These are phyloP conservation scores for Tubosaeta sp. DNA, from an alignment of 768 basidiomycete genomes.

Conservation along the genomic window DNA sequence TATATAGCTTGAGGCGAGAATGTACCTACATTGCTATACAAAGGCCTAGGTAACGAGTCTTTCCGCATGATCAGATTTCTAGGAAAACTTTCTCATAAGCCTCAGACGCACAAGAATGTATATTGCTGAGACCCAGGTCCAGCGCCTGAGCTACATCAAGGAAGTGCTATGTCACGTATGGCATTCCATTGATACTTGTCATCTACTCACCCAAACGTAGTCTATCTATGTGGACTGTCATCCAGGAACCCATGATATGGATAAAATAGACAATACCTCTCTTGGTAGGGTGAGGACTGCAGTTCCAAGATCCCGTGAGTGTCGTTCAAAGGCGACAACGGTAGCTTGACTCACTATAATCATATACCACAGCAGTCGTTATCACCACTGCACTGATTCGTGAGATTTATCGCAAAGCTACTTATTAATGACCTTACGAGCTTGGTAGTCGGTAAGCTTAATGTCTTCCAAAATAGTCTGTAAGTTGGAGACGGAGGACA, in stretches of 20 bases:
- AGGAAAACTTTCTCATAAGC: not conserved
- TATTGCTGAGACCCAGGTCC: slow-evolving; percentile 2
- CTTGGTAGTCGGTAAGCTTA: not conserved
- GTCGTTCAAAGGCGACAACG: not conserved
- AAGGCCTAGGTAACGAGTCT: not conserved
- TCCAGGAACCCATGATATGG: not conserved
- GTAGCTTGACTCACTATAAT: not conserved
- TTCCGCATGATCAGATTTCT: not conserved
- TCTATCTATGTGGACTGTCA: not conserved
- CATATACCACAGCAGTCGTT: not conserved
- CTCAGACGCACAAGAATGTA: not conserved
- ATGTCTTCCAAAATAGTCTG: not conserved
- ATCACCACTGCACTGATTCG: not conserved
- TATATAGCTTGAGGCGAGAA: not conserved
- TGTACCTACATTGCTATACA: not conserved
- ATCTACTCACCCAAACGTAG: not conserved
- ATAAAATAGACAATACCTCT: not conserved
- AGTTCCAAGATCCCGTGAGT: no score
- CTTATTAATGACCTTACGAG: not conserved
- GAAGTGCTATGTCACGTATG: not conserved
- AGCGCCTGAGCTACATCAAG: not conserved
- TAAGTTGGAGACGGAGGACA: not conserved
- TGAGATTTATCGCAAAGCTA: not conserved
- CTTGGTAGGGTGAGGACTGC: no score
- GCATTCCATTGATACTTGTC: no score